Evolutionary conservation across 2,329 filamentous ascomycete species (phyloP), one percentile per base, ranked within the genome.

Genomic region (Malbranchea zuffiana): DNA sequence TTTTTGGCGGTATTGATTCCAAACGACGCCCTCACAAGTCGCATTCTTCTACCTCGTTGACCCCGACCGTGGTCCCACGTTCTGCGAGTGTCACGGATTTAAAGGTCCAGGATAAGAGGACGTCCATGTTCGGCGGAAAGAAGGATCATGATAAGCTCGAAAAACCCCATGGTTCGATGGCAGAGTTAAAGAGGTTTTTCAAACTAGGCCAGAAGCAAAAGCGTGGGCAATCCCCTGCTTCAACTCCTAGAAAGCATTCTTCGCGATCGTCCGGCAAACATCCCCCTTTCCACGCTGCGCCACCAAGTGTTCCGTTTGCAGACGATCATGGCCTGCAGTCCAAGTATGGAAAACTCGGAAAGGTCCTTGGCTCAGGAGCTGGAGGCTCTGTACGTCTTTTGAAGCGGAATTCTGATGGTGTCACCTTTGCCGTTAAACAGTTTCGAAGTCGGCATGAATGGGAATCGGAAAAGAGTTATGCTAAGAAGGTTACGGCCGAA

Each of bases 381-480:
- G 90, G 90, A 34, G 90, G 90, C 17, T 96, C 88, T 0, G 90
- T 98, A 11, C 76, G 88, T 46, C 64, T 98, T 34, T 85, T 98
- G 79, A 95, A 90, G 66, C 76, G 90, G 43, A 88, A 79, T 52
- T 87, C 84, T 45, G 90, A 98, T 54, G 82, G 82, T 17, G 85
- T 84, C 5, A 90, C 92, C 0, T 98, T 98, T 60, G 90, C 90
- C 1, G 90, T 96, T 36, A 98, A 98, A 61, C 88, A 98, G 55
- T 98, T 98, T 62, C 72, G 90, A 36, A 78, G 88, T 37, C 77
- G 85, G 21, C 88, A 98, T 60, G 78, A 82, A 0, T 94, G 95
- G 61, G 90, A 98, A 61, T 84, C 80, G 1, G 82, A 95, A 55
- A 85, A 83, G 52, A 90, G 96, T 49, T 98, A 98, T 54, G 84